Evolutionary conservation across 2,329 filamentous ascomycete species (phyloP), one percentile per base, ranked within the genome.

Genomic region (Pseudogymnoascus sp.): DNA sequence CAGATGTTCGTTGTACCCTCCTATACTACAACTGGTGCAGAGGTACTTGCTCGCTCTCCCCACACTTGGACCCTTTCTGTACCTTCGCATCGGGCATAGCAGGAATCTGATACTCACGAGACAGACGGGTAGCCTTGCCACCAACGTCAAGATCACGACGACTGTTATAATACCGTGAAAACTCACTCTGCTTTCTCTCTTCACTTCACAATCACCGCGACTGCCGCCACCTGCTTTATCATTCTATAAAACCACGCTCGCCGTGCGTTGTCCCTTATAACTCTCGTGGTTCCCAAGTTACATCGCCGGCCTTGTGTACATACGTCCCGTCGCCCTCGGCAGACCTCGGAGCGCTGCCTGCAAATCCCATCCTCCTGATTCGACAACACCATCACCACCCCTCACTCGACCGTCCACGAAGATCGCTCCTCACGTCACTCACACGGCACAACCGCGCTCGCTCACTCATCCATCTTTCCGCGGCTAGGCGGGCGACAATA

Each of bases 311-410:
- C 42, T 23, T 46, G 17, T 9, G 40, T 15, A 23, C 40, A 9
- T 4, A 19, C 11, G 15, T 23, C 44, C 44, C 44, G 44, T 50
- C 23, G 44, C 15, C 44, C 44, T 50, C 44, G 44, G 44, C 44
- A 50, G 44, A 50, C 23, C 44, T 50, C 44, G 44, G 44, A 50
- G 44, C 44, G 23, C 44, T 50, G 44, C 44, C 44, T 50, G 44
- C 44, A 50, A 50, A 50, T 50, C 44, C 44, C 23, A n/a, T 29
- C 21, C 21, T 50, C 13, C 44, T 50, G 44, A 50, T 50, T 50
- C 44, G 44, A 50, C 44, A 50, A n/a, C 44, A 26, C 44, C 21
- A 50, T 50, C 44, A 50, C 44, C 44, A 50, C 44, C 44, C 44
- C 44, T 50, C 44, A 46, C 13, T 46, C 42, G 23, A 29, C 44